Percentiles rank a stretch among this genome's conserved stretches.
phyloP scores from a whole-genome alignment of 139 green algal species.

The Chlorella sp. region DNA sequence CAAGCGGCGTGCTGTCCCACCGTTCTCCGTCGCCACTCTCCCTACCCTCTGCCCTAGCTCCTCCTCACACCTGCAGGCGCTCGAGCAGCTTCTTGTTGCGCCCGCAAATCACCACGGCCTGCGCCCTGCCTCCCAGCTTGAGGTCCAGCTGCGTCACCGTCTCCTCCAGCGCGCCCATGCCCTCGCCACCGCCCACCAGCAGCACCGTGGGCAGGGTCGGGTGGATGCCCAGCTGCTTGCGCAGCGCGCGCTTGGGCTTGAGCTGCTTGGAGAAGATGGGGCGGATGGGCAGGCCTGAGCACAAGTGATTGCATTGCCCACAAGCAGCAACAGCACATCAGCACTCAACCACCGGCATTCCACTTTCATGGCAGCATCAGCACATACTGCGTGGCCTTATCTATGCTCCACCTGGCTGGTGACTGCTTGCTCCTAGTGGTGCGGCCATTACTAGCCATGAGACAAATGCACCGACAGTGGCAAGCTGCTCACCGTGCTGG shows the following conservation, averaged over 20 bases:
- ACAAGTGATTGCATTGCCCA: conserved; percentile 10
- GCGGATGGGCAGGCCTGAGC: conserved; percentile 83
- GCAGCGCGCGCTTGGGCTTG: conserved; percentile 22
- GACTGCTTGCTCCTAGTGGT: too few species aligned
- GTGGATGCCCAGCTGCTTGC: conserved; percentile 7
- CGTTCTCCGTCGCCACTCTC: too few species aligned
- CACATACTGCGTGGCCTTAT: too few species aligned
- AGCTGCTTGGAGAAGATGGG: conserved; percentile 75
- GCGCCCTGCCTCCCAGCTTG: conserved; percentile 32
- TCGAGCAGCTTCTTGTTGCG: conserved; percentile 79
- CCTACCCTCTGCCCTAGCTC: too few species aligned
- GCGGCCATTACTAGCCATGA: too few species aligned
- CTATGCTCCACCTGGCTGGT: too few species aligned
- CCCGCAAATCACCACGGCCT: conserved; percentile 90
- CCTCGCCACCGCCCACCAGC: conserved; percentile 81
- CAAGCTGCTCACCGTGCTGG: conserved; percentile 46
- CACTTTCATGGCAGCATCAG: too few species aligned
- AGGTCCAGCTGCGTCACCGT: conserved; percentile 73
- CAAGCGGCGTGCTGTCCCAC: too few species aligned
- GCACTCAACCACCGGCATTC: neutral
- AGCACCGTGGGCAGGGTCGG: conserved; percentile 13
- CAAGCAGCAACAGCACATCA: conserved; percentile 1
- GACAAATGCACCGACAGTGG: too few species aligned
- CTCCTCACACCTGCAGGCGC: too few species aligned
- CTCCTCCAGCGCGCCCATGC: conserved; percentile 90